Conservation (phyloP, 768 basidiomycete genomes). For the Cyathus striatus region DNA sequence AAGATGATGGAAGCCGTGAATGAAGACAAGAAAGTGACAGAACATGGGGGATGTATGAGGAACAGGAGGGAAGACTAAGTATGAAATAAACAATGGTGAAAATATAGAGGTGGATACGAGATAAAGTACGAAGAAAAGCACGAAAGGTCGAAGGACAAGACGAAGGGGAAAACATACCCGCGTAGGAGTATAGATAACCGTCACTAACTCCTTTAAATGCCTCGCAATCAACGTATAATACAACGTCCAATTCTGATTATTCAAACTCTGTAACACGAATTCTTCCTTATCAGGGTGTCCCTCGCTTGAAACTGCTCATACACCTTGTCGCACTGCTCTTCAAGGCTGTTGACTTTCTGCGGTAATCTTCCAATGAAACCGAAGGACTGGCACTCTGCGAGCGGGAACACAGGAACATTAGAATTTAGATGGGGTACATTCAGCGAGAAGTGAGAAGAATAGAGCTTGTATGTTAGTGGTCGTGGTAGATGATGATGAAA, state of each 20-base stretch:
- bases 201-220: constrained; percentile 58
- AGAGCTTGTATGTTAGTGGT: too few relatives aligned
- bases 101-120: too few relatives aligned
- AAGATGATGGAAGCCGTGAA: too few relatives aligned
- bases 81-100: too few relatives aligned
- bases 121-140: too few relatives aligned
- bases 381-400: constrained; percentile 62
- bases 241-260: constrained; percentile 77
- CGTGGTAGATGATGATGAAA: too few relatives aligned
- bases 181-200: constrained; percentile 81
- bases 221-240: constrained; percentile 64
- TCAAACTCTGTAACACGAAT: constrained; percentile 69
- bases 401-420: constrained; percentile 70
- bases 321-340: constrained; percentile 72
- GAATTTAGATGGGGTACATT: too few relatives aligned
- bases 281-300: constrained; percentile 44
- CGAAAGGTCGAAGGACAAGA: too few relatives aligned
- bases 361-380: constrained; percentile 52
- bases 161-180: constrained; percentile 46
- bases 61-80: too few relatives aligned
- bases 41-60: too few relatives aligned
- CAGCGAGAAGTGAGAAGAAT: too few relatives aligned
- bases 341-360: constrained; percentile 53
- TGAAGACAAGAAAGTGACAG: too few relatives aligned
- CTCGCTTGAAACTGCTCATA: constrained; percentile 52